Base-by-base conservation (phyloP, 2,329 filamentous ascomycete species). In the Neocatenulostroma microsporum region DNA sequence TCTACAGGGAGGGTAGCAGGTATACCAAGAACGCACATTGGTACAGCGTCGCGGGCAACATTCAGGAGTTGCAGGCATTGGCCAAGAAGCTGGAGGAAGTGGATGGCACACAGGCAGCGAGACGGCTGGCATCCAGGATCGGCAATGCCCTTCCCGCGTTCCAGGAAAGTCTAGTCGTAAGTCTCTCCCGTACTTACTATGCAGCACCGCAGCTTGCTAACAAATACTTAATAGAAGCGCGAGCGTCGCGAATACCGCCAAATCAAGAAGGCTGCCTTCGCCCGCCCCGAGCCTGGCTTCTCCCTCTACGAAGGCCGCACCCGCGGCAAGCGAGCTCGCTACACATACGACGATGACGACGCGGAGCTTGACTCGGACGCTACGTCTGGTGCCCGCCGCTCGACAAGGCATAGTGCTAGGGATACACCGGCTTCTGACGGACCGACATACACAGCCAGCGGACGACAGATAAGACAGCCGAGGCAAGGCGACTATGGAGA, bases 261-360 rank as follows among this genome's bases (percentile, higher is more conserved):
- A 56, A 73, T 78, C 51, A 84, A 85, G 45, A 89, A 89, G 56
- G 84, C 89, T 43, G 81, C 84, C 41, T 96, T 96, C 63, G 75
- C 82, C 48, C 78, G 87, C 4, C 86, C 87, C 5, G 88, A 94
- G 50, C 81, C 83, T 8, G 87, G 87, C 4, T 93, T 89, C 57
- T 95, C 88, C 1, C 70, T 94, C 40, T 98, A 98, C 60, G 91
- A 98, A 66, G 91, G 91, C 33, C 84, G 91, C 36, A 98, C 93
- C 4, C 79, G 91, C 41, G 91, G 91, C 39, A 96, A 98, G 69
- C 83, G 89, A 43, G 83, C 94, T 65, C 93, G 88, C 62, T 98
- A 98, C 57, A 98, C 86, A 0, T 98, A 84, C 56, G 93, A 87
- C 0, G 88, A 95, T 35, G 81, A 81, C 23, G 77, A 80, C 30